Evolutionary conservation across 2,329 filamentous ascomycete species (phyloP).

Genomic region (Epichloe baconii): DNA sequence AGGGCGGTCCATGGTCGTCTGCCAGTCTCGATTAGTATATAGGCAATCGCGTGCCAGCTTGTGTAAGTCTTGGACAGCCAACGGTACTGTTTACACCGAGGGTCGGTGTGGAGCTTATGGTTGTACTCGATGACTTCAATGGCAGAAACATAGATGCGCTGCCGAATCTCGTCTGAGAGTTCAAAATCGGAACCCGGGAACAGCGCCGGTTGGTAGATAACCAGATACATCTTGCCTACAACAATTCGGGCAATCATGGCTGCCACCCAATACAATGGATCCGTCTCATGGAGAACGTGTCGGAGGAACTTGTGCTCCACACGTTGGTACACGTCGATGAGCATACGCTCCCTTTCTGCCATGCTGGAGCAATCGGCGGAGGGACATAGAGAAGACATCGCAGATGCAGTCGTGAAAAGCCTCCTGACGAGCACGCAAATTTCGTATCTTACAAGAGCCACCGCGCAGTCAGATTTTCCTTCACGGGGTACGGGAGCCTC

Average conservation of each 20-base stretch:
- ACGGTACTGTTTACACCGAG: constrained; percentile 29
- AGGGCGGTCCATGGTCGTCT: constrained; percentile 35
- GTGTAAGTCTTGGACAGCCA: constrained; percentile 40
- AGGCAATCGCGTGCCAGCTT: constrained; percentile 38
- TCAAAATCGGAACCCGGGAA: constrained; percentile 42
- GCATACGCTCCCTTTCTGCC: constrained; percentile 28
- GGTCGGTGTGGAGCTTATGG: constrained; percentile 49
- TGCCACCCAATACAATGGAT: constrained; percentile 53
- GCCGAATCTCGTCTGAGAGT: constrained; percentile 47
- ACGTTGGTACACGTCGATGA: constrained; percentile 38
- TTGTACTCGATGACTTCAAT: constrained; percentile 63
- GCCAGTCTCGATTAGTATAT: constrained; percentile 32
- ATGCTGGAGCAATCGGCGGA: constrained; percentile 17
- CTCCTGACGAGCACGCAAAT: constrained; percentile 29
- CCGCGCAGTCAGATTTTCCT: constrained; percentile 40
- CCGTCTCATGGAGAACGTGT: constrained; percentile 33
- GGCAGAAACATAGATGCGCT: constrained; percentile 58
- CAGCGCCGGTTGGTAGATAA: constrained; percentile 63
- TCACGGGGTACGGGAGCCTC: constrained; percentile 33
- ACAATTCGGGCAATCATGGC: constrained; percentile 57
- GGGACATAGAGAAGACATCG: constrained; percentile 18
- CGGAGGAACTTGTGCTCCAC: constrained; percentile 42
- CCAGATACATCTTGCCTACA: constrained; percentile 65
- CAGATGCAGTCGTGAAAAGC: constrained; percentile 21
- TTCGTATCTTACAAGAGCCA: constrained; percentile 36